A percentile compares a stretch with the other conserved stretches of the same genome.
These are phyloP conservation scores for Magnusiomyces suaveolens DNA, from an alignment of 1,139 yeast species.

Conservation along the genomic window DNA sequence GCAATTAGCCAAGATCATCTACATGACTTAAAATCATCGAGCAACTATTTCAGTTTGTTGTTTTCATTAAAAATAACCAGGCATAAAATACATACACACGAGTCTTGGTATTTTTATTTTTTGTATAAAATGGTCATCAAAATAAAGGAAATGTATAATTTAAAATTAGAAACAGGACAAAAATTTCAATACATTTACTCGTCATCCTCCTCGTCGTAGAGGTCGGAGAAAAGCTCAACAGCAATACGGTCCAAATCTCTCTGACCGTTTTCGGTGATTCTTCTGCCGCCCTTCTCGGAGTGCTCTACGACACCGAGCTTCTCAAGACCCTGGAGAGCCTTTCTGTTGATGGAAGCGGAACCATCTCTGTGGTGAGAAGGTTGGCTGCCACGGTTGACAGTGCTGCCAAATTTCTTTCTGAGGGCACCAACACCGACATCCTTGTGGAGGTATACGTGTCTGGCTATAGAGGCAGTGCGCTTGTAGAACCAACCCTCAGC, in stretches of 20 bases:
- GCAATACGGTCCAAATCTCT: constrained; percentile 99
- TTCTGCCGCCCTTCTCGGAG: constrained; percentile 98
- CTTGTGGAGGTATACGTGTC: constrained; percentile 99
- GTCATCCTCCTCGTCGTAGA: constrained; percentile 51
- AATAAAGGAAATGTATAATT: no score
- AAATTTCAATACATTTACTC: no score
- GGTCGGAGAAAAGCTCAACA: constrained; percentile 93
- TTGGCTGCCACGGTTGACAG: constrained; percentile 98
- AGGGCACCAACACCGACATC: constrained; percentile 98
- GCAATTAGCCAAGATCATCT: no score
- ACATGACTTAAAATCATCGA: no score
- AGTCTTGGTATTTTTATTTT: no score
- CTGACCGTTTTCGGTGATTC: constrained; percentile 98
- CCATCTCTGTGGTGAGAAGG: constrained; percentile 99
- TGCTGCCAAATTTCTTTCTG: constrained; percentile 99
- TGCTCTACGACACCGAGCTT: constrained; percentile 95
- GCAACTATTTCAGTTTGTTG: no score
- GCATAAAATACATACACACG: no score
- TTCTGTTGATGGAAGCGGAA: constrained; percentile 99
- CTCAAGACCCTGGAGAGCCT: constrained; percentile 94
- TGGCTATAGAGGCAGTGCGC: constrained; percentile 99
- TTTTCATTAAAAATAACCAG: no score
- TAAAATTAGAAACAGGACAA: no score
- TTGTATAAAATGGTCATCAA: no score
- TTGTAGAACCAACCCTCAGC: constrained; percentile 99